phyloP scores from a whole-genome alignment of 352 stramenopile genomes.

The Phytopythium ostracodes region DNA sequence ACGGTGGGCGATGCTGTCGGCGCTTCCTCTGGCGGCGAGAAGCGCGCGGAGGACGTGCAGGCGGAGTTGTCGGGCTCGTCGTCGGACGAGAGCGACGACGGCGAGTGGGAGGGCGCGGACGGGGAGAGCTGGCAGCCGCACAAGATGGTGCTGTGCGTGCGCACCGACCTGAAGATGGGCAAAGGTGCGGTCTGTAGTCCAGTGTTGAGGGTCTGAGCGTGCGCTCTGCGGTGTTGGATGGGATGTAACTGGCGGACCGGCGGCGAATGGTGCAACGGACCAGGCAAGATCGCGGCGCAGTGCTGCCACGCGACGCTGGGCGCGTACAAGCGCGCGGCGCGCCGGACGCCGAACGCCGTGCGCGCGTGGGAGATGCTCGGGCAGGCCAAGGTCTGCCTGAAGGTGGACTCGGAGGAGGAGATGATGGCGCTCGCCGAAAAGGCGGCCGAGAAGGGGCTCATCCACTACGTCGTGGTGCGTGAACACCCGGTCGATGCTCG shows the following conservation, averaged over 20 bases:
- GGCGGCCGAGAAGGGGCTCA: slow-evolving; percentile 53
- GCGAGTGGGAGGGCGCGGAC: slow-evolving; percentile 63
- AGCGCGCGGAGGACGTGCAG: not conserved
- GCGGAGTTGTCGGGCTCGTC: slow-evolving; percentile 11
- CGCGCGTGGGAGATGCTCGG: slow-evolving; percentile 78
- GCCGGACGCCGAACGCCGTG: slow-evolving; percentile 65
- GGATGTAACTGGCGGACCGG: not conserved
- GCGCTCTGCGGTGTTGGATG: not conserved
- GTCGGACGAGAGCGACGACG: slow-evolving; percentile 41
- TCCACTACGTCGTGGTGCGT: slow-evolving; percentile 82
- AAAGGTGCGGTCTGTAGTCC: slow-evolving; percentile 83
- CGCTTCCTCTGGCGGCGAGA: not conserved
- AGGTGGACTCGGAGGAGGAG: slow-evolving; percentile 83
- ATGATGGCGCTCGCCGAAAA: slow-evolving; percentile 66
- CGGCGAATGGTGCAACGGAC: not conserved
- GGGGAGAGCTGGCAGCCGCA: slow-evolving; percentile 58
- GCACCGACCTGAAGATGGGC: slow-evolving; percentile 94
- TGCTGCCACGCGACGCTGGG: slow-evolving; percentile 91
- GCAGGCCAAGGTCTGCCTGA: slow-evolving; percentile 84
- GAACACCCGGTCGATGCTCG: no score
- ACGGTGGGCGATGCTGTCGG: no score
- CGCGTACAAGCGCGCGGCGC: slow-evolving; percentile 92
- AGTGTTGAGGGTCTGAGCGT: slow-evolving; percentile 34
- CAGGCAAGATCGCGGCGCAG: slow-evolving; percentile 84
- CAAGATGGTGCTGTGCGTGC: slow-evolving; percentile 95